Conservation (phyloP, 2,329 filamentous ascomycete species). For the Colletotrichum trifolii region DNA sequence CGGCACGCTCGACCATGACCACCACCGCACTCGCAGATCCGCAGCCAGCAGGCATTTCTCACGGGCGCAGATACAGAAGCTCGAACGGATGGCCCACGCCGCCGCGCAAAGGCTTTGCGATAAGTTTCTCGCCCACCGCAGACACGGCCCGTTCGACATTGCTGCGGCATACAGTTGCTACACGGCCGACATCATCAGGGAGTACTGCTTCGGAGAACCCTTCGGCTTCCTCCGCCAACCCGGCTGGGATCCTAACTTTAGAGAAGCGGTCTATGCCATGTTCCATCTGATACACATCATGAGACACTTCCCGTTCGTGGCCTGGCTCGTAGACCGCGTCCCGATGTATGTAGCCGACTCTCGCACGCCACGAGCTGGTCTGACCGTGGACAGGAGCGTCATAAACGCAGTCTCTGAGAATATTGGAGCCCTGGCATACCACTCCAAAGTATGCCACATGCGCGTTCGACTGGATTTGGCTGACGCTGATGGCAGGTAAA, state of each 20-base stretch:
- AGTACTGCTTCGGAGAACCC: constrained; percentile 42
- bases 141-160: constrained; percentile 25
- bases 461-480: no score
- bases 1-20: constrained; percentile 37
- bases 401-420: constrained; percentile 7
- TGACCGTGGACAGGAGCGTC: not conserved
- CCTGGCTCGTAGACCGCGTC: constrained; percentile 20
- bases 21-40: constrained; percentile 41
- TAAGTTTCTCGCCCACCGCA: constrained; percentile 32
- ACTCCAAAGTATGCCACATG: not conserved
- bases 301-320: constrained; percentile 29
- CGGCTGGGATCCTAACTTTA: constrained; percentile 32
- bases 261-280: constrained; percentile 31
- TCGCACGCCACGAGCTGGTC: no score
- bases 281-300: constrained; percentile 33
- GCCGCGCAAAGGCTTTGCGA: constrained; percentile 34
- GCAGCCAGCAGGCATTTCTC: constrained; percentile 41
- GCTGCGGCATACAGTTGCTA: constrained; percentile 36
- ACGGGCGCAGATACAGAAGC: constrained; percentile 36
- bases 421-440: constrained; percentile 15
- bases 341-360: constrained; percentile 18
- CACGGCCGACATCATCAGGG: constrained; percentile 43
- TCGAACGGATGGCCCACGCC: constrained; percentile 37
- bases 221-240: constrained; percentile 30
- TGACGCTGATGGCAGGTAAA: not conserved